Evolutionary conservation across 495 filamentous ascomycete genomes (phyloP).

Genomic region (Penicillium chermesinum): DNA sequence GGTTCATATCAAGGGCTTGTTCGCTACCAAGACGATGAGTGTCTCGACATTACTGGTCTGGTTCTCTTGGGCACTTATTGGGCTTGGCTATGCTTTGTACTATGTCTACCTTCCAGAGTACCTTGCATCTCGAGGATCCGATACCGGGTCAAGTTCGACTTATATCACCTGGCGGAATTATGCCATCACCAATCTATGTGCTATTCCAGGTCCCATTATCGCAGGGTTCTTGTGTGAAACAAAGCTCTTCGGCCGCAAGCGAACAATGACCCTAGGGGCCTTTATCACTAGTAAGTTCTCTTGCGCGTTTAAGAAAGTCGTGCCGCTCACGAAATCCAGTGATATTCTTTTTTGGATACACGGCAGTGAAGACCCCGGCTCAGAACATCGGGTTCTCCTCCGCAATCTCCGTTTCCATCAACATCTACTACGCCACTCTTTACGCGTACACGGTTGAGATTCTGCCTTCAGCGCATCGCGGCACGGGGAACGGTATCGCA

Average conservation of each 20-base stretch:
- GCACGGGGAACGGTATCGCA: constrained; percentile 38
- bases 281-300: constrained; percentile 28
- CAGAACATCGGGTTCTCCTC: constrained; percentile 39
- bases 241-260: constrained; percentile 27
- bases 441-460: constrained; percentile 46
- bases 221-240: constrained; percentile 33
- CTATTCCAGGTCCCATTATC: constrained; percentile 35
- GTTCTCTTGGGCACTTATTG: constrained; percentile 36
- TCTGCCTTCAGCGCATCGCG: constrained; percentile 38
- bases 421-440: constrained; percentile 45
- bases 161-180: constrained; percentile 40
- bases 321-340: constrained; percentile 5
- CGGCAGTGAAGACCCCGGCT: constrained; percentile 33
- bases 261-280: constrained; percentile 37
- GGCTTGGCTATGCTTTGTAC: constrained; percentile 32
- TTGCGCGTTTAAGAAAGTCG: neutral
- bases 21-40: constrained; percentile 12
- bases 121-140: constrained; percentile 27
- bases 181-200: constrained; percentile 39
- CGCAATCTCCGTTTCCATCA: constrained; percentile 37
- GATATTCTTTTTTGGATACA: constrained; percentile 41
- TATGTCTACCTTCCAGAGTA: constrained; percentile 34
- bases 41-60: constrained; percentile 29
- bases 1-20: constrained; percentile 11
- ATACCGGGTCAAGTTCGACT: constrained; percentile 21